Base-by-base conservation (phyloP, 768 basidiomycete species). In the Rhizopogon sp. region DNA sequence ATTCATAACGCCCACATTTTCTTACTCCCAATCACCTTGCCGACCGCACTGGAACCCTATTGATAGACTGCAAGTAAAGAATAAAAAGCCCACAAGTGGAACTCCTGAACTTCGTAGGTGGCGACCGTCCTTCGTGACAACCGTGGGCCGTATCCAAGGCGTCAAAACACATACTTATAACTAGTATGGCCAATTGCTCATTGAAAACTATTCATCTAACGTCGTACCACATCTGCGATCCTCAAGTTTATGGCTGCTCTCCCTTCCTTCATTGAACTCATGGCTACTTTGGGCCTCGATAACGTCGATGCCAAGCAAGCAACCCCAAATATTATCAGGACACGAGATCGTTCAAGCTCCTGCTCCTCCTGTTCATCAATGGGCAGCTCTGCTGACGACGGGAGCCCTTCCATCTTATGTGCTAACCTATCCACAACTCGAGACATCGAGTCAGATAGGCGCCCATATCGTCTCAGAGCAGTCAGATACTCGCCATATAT, bases 181-280 rank as follows among this genome's bases (percentile, higher is more conserved):
- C 62, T 52, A 37, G 35, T 37, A 62, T 57, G 55, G 49, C 51
- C 58, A 56, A 59, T 59, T 56, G 55, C 45, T 43, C 57, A 54
- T 54, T 20, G 55, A 60, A 50, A 43, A 51, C 66, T 57, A 55
- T 53, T 49, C 49, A 60, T 56, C 31, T 56, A 58, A 58, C 66
- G 56, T 55, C 37, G n/a, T 54, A 52, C 55, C 43, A 37, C 52
- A 45, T 50, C 35, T 69, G 64, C 64, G 65, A 58, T 72, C 71
- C 70, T 61, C 61, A 62, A 61, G 62, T 61, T 66, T 63, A 89
- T 86, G 85, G 75, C 85, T 66, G 71, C 87, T 64, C 84, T 92
- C 63, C 90, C 90, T 65, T 91, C 90, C 54, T 93, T 93, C 69
- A 84, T 90, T 56, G 85, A 91, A 74, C 87, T 93, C 67, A 90